phyloP scores from a whole-genome alignment of 352 stramenopile species.

The Pythium monospermum region DNA sequence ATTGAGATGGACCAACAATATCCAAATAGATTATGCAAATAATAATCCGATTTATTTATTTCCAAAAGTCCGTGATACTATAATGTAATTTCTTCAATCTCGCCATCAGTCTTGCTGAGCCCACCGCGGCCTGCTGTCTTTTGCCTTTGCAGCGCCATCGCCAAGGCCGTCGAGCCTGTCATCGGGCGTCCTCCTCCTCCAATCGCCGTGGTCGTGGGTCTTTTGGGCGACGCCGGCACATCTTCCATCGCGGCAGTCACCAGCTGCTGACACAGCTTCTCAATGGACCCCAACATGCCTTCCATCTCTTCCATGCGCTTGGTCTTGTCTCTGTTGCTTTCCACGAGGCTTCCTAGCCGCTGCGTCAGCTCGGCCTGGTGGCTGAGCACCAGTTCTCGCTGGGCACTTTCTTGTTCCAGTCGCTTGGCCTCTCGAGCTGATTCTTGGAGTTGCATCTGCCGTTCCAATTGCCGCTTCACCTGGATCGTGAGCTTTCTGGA shows the following conservation, averaged over 20 bases:
- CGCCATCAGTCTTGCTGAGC: conserved; percentile 18
- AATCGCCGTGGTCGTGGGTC: conserved; percentile 16
- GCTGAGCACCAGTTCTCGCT: conserved; percentile 32
- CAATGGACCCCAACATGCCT: conserved; percentile 47
- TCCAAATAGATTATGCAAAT: conserved; percentile 3
- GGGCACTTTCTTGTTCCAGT: conserved; percentile 11
- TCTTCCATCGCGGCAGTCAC: conserved; percentile 41
- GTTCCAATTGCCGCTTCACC: conserved; percentile 40
- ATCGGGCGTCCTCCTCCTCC: neutral
- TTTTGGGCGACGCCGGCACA: conserved; percentile 11
- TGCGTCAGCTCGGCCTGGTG: conserved; percentile 33
- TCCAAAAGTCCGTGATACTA: conserved; percentile 8
- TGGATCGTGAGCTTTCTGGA: conserved; percentile 47
- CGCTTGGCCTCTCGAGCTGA: conserved; percentile 13
- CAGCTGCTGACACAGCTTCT: conserved; percentile 62
- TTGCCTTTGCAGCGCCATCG: conserved; percentile 30
- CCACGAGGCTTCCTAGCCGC: conserved; percentile 38
- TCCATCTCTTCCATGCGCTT: conserved; percentile 57
- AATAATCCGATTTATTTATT: neutral
- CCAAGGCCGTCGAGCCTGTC: conserved; percentile 25
- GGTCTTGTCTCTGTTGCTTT: conserved; percentile 55
- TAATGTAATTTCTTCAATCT: conserved; percentile 48
- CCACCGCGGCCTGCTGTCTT: conserved; percentile 12
- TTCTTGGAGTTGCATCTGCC: conserved; percentile 30
- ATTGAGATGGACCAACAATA: no score